A percentile compares a stretch with the other conserved stretches of the same genome.
Evolutionary conservation across 805 yeast species (phyloP).

Genomic region (Wickerhamiella azyma): DNA sequence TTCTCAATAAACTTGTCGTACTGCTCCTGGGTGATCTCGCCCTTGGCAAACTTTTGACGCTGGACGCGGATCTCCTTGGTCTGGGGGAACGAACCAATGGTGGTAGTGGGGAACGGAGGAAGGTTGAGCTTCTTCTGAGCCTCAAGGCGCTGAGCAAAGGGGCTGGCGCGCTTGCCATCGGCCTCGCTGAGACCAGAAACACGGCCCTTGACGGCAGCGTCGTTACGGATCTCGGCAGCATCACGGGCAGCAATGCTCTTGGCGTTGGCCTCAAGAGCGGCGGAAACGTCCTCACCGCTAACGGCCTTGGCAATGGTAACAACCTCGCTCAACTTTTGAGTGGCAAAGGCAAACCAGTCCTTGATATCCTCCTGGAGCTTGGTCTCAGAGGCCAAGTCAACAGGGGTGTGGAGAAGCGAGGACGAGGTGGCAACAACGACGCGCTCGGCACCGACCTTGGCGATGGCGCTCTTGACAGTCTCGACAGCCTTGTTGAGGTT

Average conservation of each 20-base stretch:
- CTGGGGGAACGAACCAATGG: conserved; percentile 99
- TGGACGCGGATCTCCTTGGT: conserved; percentile 97
- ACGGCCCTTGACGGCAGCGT: conserved; percentile 80
- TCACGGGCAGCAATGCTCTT: conserved; percentile 73
- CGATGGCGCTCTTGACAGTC: conserved; percentile 69
- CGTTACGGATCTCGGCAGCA: conserved; percentile 79
- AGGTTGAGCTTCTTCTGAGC: conserved; percentile 84
- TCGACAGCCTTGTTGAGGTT: conserved; percentile 78
- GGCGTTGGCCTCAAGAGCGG: conserved; percentile 72
- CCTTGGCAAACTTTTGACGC: conserved; percentile 98
- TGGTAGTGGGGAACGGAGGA: conserved; percentile 99
- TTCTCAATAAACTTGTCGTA: conserved; percentile 93
- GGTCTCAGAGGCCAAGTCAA: conserved; percentile 82
- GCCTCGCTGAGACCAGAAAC: conserved; percentile 53
- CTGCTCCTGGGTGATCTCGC: conserved; percentile 86
- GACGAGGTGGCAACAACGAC: conserved; percentile 91
- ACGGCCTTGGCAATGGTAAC: conserved; percentile 80
- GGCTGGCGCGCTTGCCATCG: conserved; percentile 67
- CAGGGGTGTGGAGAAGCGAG: conserved; percentile 96
- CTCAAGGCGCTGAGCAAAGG: conserved; percentile 75
- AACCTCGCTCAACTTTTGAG: conserved; percentile 88
- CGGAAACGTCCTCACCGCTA: conserved; percentile 63
- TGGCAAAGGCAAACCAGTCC: conserved; percentile 97
- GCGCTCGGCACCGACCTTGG: conserved; percentile 60
- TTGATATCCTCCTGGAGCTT: conserved; percentile 83